These are phyloP conservation scores for Lactifluus rugatus DNA, from an alignment of 768 basidiomycete genomes.

Conservation along the genomic window DNA sequence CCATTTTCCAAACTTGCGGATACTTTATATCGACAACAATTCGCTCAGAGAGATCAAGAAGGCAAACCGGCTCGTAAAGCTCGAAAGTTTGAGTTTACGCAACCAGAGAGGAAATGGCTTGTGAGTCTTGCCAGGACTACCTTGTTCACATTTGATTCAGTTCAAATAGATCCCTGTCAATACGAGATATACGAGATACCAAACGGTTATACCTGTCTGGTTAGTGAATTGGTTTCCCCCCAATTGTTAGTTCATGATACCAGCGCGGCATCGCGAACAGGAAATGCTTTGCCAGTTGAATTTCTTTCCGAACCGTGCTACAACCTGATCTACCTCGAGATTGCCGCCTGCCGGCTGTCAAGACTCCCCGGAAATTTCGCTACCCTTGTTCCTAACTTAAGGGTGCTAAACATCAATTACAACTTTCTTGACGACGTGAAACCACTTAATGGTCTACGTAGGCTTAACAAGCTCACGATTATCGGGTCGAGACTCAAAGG, in stretches of 20 bases:
- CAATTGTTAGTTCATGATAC: conserved; percentile 14
- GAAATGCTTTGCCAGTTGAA: conserved; percentile 52
- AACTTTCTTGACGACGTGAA: conserved; percentile 79
- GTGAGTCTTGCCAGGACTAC: conserved; percentile 42
- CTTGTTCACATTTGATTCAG: neutral
- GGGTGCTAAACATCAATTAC: conserved; percentile 92
- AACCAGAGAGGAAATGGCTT: conserved; percentile 72
- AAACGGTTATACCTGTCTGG: conserved; percentile 93
- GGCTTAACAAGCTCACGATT: conserved; percentile 76
- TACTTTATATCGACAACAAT: conserved; percentile 90
- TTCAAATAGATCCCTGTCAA: conserved; percentile 33
- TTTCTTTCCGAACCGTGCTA: conserved; percentile 72
- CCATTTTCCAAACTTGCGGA: conserved; percentile 63
- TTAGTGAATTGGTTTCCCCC: conserved; percentile 32
- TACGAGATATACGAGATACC: conserved; percentile 76
- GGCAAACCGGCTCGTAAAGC: conserved; percentile 48
- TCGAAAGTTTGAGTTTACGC: conserved; percentile 88
- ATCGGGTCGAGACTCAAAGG: conserved; percentile 76
- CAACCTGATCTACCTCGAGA: conserved; percentile 85
- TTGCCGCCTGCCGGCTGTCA: conserved; percentile 77
- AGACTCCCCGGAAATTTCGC: conserved; percentile 60
- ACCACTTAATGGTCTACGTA: conserved; percentile 56
- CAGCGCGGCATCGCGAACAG: conserved; percentile 37
- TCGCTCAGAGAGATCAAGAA: conserved; percentile 41
- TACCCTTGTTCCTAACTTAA: conserved; percentile 67